Base-by-base conservation (phyloP, 768 basidiomycete species). In the Hericium erinaceus region DNA sequence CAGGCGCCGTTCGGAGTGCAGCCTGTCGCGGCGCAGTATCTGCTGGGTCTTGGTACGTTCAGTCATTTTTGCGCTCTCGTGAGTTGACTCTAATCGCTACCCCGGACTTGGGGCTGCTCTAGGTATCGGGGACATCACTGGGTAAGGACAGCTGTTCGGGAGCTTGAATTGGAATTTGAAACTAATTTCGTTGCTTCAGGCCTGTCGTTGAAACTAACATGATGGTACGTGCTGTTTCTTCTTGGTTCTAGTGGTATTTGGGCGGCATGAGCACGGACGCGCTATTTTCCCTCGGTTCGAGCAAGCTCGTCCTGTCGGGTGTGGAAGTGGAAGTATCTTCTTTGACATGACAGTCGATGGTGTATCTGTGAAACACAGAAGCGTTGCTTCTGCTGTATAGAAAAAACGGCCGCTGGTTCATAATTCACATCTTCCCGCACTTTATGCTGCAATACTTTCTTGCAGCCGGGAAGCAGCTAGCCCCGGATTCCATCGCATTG, bases 121-220 rank as follows among this genome's bases (percentile, higher is more conserved):
- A 86, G 85, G 85, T 24, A 83, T 81, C 60, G 87, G 79, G 18
- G 89, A 90, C 64, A 79, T 90, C 58, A 90, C 87, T 59, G 85
- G 88, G 84, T 84, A 71, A 56, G 0, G 39, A 49, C 16, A 16
- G 26, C 55, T 48, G 12, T 28, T 52, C 40, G 39, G 18, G 18
- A 44, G 48, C 58, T 33, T 39, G 57, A 18, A 9, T 20, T 46
- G 44, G 50, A 1, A 46, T 7, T 48, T 13, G 38, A 20, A 12
- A 24, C 54, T 40, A 38, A 54, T 41, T 57, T 46, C 41, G 22
- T 54, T 51, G 59, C n/a, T 40, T 1, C 33, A 85, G 84, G 20
- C 85, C 87, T 3, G 81, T 89, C 16, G 87, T 89, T 6, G 87
- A 91, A 73, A 90, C 88, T 16, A 89, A 88, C 61, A 86, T 89